Evolutionary conservation across 2,329 filamentous ascomycete genomes (phyloP).

Genomic region (Fusarium penzigii): DNA sequence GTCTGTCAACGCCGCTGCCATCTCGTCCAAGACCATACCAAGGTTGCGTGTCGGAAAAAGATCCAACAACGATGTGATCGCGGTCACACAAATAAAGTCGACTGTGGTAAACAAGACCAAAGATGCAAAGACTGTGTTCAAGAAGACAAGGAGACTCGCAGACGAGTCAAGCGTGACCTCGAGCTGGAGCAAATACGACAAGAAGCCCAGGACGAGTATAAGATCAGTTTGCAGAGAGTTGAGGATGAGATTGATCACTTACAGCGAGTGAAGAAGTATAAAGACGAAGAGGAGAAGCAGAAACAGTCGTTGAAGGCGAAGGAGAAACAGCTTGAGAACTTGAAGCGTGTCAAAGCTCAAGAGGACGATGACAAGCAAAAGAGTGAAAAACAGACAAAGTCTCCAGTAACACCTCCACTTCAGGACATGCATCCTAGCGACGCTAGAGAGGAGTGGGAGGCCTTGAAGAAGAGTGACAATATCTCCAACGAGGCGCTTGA

Average conservation of each 20-base stretch:
- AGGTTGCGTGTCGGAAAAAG: conserved; percentile 35
- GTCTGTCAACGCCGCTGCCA: conserved; percentile 64
- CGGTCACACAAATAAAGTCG: conserved; percentile 48
- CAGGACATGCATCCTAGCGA: conserved; percentile 5
- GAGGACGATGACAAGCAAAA: conserved; percentile 13
- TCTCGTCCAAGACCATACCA: conserved; percentile 58
- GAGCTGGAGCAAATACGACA: conserved; percentile 52
- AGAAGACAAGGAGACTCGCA: conserved; percentile 48
- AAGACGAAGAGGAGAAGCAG: conserved; percentile 46
- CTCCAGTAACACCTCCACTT: neutral
- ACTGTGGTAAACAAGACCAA: conserved; percentile 44
- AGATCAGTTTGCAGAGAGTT: conserved; percentile 45
- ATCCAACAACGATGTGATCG: conserved; percentile 51
- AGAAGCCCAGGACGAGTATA: conserved; percentile 46
- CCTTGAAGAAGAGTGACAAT: conserved; percentile 55
- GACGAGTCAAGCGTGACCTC: conserved; percentile 46
- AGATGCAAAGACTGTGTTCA: conserved; percentile 53
- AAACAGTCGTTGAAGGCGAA: conserved; percentile 47
- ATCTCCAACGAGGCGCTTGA: conserved; percentile 58
- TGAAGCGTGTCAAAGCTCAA: conserved; percentile 36
- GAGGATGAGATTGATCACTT: conserved; percentile 56
- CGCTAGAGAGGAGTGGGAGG: conserved; percentile 57
- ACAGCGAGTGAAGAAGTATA: conserved; percentile 43
- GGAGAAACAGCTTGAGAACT: conserved; percentile 44
- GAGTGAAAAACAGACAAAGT: neutral